These are phyloP conservation scores for Diaporthe amygdali DNA, from an alignment of 2,329 filamentous ascomycete species.

Conservation along the genomic window DNA sequence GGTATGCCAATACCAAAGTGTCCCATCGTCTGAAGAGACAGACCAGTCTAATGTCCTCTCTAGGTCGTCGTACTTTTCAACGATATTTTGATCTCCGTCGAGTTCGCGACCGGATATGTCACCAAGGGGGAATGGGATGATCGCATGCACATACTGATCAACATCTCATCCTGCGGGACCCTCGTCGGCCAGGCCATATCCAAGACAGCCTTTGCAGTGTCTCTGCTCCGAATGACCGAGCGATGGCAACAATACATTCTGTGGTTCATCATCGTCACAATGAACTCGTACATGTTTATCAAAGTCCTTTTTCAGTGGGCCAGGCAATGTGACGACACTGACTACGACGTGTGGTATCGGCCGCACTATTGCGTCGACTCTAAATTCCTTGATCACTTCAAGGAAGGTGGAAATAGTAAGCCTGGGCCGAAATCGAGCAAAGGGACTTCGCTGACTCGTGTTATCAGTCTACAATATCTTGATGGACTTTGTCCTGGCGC, in stretches of 20 bases:
- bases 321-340: constrained; percentile 1
- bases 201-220: constrained; percentile 13
- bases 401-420: constrained; percentile 8
- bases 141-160: constrained; percentile 12
- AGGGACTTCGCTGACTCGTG: background rate
- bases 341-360: constrained; percentile 11
- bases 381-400: background rate
- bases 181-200: constrained; percentile 12
- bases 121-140: constrained; percentile 18
- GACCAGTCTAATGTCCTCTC: background rate
- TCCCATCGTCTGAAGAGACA: no score
- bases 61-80: constrained; percentile 1
- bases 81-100: constrained; percentile 9
- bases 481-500: constrained; percentile 13
- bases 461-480: constrained; percentile 11
- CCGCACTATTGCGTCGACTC: background rate
- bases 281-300: constrained; percentile 13
- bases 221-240: constrained; percentile 13
- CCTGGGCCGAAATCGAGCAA: background rate
- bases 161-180: constrained; percentile 8
- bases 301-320: constrained; percentile 15
- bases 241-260: background rate
- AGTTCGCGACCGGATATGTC: constrained; percentile 15
- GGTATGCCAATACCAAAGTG: background rate
- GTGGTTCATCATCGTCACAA: constrained; percentile 13